Conservation (phyloP, 2,329 filamentous ascomycete species). For the Fulvia fulva region DNA sequence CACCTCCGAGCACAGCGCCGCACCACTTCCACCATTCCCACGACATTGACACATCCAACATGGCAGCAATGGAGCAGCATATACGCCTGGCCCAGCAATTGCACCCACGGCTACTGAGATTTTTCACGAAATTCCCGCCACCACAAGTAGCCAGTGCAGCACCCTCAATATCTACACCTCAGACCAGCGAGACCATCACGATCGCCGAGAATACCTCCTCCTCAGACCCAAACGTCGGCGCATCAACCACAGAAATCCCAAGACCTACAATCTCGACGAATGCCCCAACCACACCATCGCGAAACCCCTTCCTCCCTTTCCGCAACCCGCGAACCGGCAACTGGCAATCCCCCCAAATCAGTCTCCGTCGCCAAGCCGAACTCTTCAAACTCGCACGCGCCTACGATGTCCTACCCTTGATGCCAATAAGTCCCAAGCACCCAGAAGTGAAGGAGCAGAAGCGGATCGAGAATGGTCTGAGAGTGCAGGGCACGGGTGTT, state of each 20-base stretch:
- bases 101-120: constrained; percentile 72
- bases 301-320: constrained; percentile 75
- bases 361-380: constrained; percentile 82
- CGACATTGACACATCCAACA: constrained; percentile 1
- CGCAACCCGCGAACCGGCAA: constrained; percentile 74
- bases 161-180: constrained; percentile 22
- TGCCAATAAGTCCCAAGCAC: constrained; percentile 33
- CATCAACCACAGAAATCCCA: constrained; percentile 32
- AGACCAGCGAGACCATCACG: constrained; percentile 42
- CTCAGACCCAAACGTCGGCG: constrained; percentile 38
- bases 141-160: constrained; percentile 30
- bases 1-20: neutral
- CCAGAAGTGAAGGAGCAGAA: constrained; percentile 62
- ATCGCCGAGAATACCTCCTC: constrained; percentile 36
- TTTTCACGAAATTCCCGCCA: constrained; percentile 88
- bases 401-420: constrained; percentile 37
- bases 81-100: constrained; percentile 66
- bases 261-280: constrained; percentile 20
- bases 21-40: constrained; percentile 1
- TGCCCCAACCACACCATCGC: constrained; percentile 21
- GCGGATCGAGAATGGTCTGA: constrained; percentile 72
- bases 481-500: constrained; percentile 81
- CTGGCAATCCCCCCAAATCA: constrained; percentile 81
- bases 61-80: constrained; percentile 28
- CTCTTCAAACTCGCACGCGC: constrained; percentile 79